Percentiles rank a stretch among this genome's conserved stretches.
These are phyloP conservation scores for Botryosphaeria dothidea DNA, from an alignment of 2,329 filamentous ascomycete genomes.

Conservation along the genomic window DNA sequence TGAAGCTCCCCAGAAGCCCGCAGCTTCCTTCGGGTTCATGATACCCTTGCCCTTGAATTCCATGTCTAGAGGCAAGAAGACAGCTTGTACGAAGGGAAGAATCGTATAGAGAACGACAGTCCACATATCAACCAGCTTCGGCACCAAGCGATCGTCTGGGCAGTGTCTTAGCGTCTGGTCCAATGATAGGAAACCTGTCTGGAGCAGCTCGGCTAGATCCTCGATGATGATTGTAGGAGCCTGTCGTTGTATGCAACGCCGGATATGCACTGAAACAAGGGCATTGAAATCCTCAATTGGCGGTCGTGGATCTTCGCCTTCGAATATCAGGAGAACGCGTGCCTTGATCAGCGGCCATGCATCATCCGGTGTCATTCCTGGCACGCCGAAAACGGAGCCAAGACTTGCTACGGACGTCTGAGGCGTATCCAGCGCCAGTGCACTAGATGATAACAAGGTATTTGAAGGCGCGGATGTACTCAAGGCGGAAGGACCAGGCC, in stretches of 20 bases:
- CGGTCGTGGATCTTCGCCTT: conserved; percentile 76
- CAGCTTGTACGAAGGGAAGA: conserved; percentile 90
- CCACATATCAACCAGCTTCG: conserved; percentile 90
- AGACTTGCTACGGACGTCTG: conserved; percentile 41
- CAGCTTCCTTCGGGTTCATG: conserved; percentile 74
- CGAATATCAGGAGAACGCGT: conserved; percentile 75
- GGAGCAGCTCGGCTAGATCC: conserved; percentile 72
- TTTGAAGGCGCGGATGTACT: conserved; percentile 27
- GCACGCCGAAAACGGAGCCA: conserved; percentile 49
- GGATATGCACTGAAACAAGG: conserved; percentile 75
- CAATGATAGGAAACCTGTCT: conserved; percentile 81
- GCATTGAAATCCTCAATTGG: conserved; percentile 83
- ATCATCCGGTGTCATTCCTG: conserved; percentile 62
- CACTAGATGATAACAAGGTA: not conserved
- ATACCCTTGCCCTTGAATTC: conserved; percentile 89
- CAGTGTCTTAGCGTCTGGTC: conserved; percentile 79
- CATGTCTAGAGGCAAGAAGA: conserved; percentile 88
- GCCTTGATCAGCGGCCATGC: conserved; percentile 81
- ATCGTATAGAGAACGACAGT: conserved; percentile 88
- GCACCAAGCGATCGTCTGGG: conserved; percentile 85
- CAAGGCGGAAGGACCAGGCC: conserved; percentile 33
- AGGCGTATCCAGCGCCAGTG: conserved; percentile 22
- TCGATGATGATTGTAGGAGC: conserved; percentile 72
- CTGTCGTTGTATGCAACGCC: conserved; percentile 73
- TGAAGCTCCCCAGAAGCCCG: conserved; percentile 85